Evolutionary conservation across 2,329 filamentous ascomycete genomes (phyloP).

Genomic region (Xylariaceae sp.): DNA sequence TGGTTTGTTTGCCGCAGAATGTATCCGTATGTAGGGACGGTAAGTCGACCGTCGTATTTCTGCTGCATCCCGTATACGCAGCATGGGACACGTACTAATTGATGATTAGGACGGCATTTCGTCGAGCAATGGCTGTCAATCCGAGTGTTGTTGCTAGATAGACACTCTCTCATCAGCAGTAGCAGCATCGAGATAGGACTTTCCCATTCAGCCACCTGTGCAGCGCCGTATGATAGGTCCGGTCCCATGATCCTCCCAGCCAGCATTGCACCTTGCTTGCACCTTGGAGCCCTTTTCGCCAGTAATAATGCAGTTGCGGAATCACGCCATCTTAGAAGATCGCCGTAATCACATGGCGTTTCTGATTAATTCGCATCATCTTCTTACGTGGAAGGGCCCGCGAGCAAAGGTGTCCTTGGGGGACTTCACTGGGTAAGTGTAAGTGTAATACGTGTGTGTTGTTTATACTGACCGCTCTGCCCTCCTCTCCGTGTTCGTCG

Average conservation of each 20-base stretch:
- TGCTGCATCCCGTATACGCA: background rate
- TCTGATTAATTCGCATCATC: background rate
- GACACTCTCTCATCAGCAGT: background rate
- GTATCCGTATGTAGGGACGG: background rate
- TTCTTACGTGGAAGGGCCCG: conserved; percentile 1
- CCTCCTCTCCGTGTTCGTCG: background rate
- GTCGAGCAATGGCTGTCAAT: background rate
- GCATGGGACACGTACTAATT: background rate
- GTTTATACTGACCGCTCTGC: conserved; percentile 1
- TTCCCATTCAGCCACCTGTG: conserved; percentile 6
- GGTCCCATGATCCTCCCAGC: conserved; percentile 3
- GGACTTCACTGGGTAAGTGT: background rate
- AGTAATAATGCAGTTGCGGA: background rate
- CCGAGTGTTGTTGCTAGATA: background rate
- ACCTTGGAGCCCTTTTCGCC: background rate
- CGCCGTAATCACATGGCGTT: background rate
- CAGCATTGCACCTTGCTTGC: background rate
- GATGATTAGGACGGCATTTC: background rate
- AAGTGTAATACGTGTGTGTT: background rate
- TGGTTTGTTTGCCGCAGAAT: no score
- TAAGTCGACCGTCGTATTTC: background rate
- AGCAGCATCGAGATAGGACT: conserved; percentile 2
- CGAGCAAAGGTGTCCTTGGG: background rate
- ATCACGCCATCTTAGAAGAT: conserved; percentile 1
- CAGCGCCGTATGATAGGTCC: background rate